Conservation (phyloP, 208 protist genomes). For the Porcisia hertigi region DNA sequence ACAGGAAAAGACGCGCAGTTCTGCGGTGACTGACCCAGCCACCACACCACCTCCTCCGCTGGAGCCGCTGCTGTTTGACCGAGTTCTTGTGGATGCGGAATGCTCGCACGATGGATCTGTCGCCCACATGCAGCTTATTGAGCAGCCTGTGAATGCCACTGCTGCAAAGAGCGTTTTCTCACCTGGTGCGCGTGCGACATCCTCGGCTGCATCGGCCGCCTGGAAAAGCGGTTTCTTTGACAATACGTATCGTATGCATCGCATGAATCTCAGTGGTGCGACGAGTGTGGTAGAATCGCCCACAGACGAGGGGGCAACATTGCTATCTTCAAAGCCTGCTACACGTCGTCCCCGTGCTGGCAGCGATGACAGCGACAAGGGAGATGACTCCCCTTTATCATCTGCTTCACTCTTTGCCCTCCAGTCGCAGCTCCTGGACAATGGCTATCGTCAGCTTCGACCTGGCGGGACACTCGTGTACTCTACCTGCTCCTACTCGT, state of each 20-base stretch:
- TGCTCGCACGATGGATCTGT: constrained; percentile 92
- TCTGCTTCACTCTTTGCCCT: constrained; percentile 38
- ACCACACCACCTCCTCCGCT: neutral
- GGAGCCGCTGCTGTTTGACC: constrained; percentile 55
- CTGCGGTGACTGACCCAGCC: neutral
- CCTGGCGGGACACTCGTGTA: constrained; percentile 92
- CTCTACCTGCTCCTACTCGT: constrained; percentile 92
- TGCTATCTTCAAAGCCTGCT: neutral
- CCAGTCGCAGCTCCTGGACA: constrained; percentile 72
- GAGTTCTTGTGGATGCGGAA: constrained; percentile 88
- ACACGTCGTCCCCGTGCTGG: neutral
- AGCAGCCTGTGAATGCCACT: neutral
- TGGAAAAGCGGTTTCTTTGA: constrained; percentile 36
- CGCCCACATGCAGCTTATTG: constrained; percentile 52
- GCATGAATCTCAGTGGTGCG: constrained; percentile 26
- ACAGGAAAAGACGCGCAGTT: neutral
- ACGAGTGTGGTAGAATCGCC: neutral
- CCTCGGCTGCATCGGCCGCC: constrained; percentile 1
- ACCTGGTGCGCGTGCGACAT: neutral
- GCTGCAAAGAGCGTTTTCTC: neutral
- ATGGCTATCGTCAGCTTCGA: constrained; percentile 72
- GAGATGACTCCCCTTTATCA: neutral
- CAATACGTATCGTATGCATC: constrained; percentile 73
- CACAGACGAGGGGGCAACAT: neutral
- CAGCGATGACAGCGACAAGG: neutral